These are phyloP conservation scores for Colletotrichum viniferum DNA, from an alignment of 2,329 filamentous ascomycete species.

Conservation along the genomic window DNA sequence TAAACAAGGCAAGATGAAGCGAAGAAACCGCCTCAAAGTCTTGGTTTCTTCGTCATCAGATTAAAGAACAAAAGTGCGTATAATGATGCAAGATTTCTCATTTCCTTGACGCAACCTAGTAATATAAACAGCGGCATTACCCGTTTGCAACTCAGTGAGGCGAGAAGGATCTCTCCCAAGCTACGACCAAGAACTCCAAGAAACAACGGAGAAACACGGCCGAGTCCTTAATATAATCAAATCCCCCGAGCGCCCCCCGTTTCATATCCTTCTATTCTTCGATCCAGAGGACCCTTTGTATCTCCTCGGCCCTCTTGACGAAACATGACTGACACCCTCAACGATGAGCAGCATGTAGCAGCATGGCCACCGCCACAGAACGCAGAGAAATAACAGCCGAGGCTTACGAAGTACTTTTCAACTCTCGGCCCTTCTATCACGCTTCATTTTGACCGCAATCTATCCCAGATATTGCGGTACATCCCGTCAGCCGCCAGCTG, in stretches of 20 bases:
- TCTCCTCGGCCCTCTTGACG: background rate
- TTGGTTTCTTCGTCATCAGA: rapidly evolving
- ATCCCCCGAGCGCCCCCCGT: background rate
- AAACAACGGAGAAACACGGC: background rate
- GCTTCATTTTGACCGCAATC: background rate
- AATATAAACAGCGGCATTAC: background rate
- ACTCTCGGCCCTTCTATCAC: background rate
- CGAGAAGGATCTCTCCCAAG: background rate
- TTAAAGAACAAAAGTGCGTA: background rate
- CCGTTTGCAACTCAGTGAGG: background rate
- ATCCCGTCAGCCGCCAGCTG: background rate
- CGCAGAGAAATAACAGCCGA: background rate
- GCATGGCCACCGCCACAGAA: background rate
- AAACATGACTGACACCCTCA: background rate
- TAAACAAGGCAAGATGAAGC: background rate
- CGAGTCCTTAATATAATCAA: background rate
- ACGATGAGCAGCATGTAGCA: background rate
- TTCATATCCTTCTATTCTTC: background rate
- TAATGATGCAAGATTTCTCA: rapidly evolving
- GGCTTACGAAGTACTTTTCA: background rate
- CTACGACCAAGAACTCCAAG: background rate
- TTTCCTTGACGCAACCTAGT: rapidly evolving
- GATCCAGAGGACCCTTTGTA: background rate
- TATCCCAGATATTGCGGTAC: background rate
- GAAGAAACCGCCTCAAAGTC: background rate